phyloP scores from a whole-genome alignment of 1,284 basidiomycete species.

The Heliocybe sulcata region DNA sequence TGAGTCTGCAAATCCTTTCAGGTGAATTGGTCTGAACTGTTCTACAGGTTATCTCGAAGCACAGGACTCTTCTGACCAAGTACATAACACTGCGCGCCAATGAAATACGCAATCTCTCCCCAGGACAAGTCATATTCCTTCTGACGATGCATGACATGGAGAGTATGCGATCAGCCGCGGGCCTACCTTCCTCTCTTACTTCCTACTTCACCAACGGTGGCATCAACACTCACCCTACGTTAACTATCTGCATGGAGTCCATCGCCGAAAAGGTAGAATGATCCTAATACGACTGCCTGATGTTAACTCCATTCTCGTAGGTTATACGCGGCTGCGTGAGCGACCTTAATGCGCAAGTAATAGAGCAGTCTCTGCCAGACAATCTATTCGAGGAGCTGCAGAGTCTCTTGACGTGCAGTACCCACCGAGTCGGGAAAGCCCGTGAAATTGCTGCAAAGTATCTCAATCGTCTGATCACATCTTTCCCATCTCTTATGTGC shows the following conservation, averaged over 20 bases:
- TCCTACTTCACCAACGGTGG: conserved; percentile 89
- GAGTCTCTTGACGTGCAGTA: conserved; percentile 71
- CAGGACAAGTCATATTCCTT: conserved; percentile 85
- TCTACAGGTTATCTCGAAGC: conserved; percentile 57
- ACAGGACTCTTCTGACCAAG: conserved; percentile 56
- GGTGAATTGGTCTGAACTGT: conserved; percentile 7
- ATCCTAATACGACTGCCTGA: neutral
- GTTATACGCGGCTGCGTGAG: conserved; percentile 68
- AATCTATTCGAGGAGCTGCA: conserved; percentile 72
- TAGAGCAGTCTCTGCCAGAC: conserved; percentile 75
- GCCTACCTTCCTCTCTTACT: conserved; percentile 77
- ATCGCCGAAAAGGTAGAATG: conserved; percentile 75
- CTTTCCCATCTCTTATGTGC: conserved; percentile 93
- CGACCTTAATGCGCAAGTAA: conserved; percentile 66
- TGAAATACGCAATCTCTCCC: conserved; percentile 73
- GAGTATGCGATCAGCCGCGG: conserved; percentile 76
- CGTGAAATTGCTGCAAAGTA: conserved; percentile 81
- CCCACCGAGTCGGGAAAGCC: conserved; percentile 79
- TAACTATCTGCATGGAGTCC: conserved; percentile 76
- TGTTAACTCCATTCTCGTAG: conserved; percentile 26
- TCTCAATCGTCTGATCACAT: conserved; percentile 81
- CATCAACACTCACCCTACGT: conserved; percentile 63
- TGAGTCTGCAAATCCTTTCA: conserved; percentile 26
- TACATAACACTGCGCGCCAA: conserved; percentile 65
- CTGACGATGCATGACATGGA: conserved; percentile 89